Percentiles rank a stretch among this genome's conserved stretches.
Evolutionary conservation across 2,329 filamentous ascomycete species (phyloP).

Genomic region (Botrytis byssoidea): DNA sequence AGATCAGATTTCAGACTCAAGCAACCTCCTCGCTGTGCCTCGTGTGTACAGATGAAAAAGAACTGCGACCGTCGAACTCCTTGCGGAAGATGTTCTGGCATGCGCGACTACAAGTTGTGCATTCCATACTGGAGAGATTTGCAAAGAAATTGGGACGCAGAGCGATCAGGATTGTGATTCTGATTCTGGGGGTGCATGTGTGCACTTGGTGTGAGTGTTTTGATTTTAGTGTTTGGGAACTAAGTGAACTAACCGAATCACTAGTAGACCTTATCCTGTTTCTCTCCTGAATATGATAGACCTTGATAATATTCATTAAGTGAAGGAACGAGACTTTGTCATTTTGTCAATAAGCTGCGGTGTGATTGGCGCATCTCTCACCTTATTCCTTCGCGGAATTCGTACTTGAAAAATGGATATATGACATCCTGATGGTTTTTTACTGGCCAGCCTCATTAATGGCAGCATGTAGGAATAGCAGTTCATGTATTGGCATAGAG

Average conservation of each 20-base stretch:
- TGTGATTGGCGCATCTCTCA: background rate
- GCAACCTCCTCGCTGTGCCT: background rate
- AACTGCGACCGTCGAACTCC: constrained; percentile 1
- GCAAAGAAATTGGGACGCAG: background rate
- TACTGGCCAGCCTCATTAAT: background rate
- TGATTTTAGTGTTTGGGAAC: background rate
- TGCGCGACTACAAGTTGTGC: background rate
- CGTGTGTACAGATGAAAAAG: background rate
- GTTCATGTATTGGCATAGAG: background rate
- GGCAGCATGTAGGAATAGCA: accelerated
- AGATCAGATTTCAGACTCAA: background rate
- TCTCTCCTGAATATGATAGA: background rate
- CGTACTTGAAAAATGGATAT: background rate
- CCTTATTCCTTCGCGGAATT: accelerated
- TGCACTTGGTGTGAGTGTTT: background rate
- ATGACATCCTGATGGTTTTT: background rate
- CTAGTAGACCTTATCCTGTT: background rate
- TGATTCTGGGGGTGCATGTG: background rate
- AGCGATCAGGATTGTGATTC: background rate
- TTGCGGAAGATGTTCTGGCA: background rate
- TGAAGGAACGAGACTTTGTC: background rate
- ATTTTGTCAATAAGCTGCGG: background rate
- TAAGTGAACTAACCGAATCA: background rate
- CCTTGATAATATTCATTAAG: background rate
- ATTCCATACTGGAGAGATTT: background rate